phyloP scores from a whole-genome alignment of 192 early-diverging fungal species.

The Thamnidium elegans region DNA sequence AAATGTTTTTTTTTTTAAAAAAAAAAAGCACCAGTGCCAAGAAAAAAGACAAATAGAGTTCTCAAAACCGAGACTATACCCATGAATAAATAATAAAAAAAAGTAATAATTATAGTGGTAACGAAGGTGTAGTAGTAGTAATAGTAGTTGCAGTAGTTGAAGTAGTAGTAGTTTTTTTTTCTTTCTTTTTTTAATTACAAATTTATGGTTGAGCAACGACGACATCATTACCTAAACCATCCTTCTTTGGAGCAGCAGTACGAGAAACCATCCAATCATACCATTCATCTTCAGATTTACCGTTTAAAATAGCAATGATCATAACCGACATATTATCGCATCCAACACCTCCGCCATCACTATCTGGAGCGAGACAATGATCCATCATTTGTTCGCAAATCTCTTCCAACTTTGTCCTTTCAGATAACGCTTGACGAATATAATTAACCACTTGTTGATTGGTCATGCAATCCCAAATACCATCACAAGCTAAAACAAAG shows the following conservation, averaged over 20 bases:
- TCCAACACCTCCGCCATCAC: constrained; percentile 86
- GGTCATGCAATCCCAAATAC: constrained; percentile 97
- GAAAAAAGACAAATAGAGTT: constrained; percentile 80
- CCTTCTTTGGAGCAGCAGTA: constrained; percentile 25
- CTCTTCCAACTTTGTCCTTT: constrained; percentile 55
- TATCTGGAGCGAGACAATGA: constrained; percentile 84
- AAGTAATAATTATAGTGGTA: not conserved
- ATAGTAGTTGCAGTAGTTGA: not conserved
- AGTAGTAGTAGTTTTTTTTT: not conserved
- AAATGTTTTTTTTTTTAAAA: not conserved
- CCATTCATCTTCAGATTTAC: constrained; percentile 79
- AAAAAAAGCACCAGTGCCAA: constrained; percentile 75
- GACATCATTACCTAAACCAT: constrained; percentile 11
- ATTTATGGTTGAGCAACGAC: too few species aligned
- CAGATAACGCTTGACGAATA: constrained; percentile 67
- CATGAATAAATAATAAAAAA: not conserved
- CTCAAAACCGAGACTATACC: constrained; percentile 64
- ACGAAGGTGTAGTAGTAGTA: not conserved
- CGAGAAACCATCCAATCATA: constrained; percentile 42
- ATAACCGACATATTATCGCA: constrained; percentile 99
- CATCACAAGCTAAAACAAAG: constrained; percentile 95
- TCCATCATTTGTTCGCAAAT: constrained; percentile 93
- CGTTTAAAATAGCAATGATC: constrained; percentile 83
- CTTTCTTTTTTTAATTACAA: not conserved
- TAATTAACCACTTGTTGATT: constrained; percentile 89